Conservation (phyloP, 148 eudicot species). For the Pharnaceum exiguum region DNA sequence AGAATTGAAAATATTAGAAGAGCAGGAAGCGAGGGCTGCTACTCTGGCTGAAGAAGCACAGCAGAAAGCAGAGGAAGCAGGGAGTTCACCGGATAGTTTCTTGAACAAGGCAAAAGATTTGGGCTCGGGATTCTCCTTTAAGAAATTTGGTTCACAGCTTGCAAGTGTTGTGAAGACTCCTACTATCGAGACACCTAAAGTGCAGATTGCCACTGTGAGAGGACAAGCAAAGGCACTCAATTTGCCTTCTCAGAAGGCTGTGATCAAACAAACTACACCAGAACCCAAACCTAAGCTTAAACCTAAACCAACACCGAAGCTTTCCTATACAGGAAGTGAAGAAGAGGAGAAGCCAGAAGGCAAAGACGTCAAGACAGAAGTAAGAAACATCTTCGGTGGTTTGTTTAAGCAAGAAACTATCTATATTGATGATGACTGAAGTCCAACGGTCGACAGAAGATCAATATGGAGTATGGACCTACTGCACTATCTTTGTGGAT, state of each 20-base stretch:
- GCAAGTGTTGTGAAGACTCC: slow-evolving; percentile 49
- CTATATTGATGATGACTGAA: slow-evolving; percentile 69
- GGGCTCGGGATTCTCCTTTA: slow-evolving; percentile 61
- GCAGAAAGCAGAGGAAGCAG: slow-evolving; percentile 50
- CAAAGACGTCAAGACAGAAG: slow-evolving; percentile 39
- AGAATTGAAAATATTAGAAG: slow-evolving; percentile 48
- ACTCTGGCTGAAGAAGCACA: slow-evolving; percentile 57
- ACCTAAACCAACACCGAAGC: slow-evolving; percentile 10
- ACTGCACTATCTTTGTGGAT: not conserved
- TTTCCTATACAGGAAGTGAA: slow-evolving; percentile 8
- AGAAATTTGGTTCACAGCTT: slow-evolving; percentile 66
- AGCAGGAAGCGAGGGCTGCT: slow-evolving; percentile 46
- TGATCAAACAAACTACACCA: slow-evolving; percentile 30
- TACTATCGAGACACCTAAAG: slow-evolving; percentile 43
- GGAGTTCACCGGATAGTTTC: slow-evolving; percentile 48
- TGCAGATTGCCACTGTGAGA: slow-evolving; percentile 76
- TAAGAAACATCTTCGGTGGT: slow-evolving; percentile 82
- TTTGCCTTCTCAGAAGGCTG: slow-evolving; percentile 59
- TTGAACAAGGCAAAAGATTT: slow-evolving; percentile 53
- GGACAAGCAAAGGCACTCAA: slow-evolving; percentile 87
- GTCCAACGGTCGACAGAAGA: no score
- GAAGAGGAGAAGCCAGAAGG: slow-evolving; percentile 36
- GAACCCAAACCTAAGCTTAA: slow-evolving; percentile 13
- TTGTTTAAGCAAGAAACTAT: slow-evolving; percentile 94
- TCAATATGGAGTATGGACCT: not conserved